These are phyloP conservation scores for Lithospermum erythrorhizon DNA, from an alignment of 257 asterid genomes.

Conservation along the genomic window DNA sequence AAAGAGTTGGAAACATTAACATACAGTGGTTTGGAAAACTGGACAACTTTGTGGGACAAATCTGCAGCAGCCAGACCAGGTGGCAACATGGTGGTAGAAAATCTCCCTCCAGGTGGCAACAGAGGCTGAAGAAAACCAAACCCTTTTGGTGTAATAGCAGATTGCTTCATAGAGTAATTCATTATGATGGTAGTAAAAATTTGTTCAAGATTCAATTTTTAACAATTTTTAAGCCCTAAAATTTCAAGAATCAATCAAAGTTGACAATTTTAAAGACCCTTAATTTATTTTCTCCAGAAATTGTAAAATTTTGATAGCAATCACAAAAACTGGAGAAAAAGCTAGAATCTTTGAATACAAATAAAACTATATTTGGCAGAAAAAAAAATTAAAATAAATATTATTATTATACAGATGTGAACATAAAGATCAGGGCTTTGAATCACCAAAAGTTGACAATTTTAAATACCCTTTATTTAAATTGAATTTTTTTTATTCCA, in stretches of 20 bases:
- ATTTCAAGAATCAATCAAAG: neutral
- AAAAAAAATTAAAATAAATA: too few species aligned
- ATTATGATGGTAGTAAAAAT: neutral
- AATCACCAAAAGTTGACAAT: neutral
- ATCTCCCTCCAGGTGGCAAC: neutral
- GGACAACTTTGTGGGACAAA: neutral
- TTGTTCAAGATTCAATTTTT: neutral
- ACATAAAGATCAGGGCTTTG: too few species aligned
- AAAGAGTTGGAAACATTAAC: neutral
- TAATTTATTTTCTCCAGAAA: neutral
- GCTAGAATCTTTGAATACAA: too few species aligned
- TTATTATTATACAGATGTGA: too few species aligned
- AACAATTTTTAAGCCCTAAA: too few species aligned
- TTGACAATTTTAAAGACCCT: neutral
- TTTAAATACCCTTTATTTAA: neutral
- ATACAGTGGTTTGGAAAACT: neutral
- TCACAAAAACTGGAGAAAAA: too few species aligned
- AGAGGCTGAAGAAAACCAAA: neutral
- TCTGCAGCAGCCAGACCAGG: neutral
- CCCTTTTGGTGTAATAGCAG: constrained; percentile 2
- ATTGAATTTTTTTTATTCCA: too few species aligned
- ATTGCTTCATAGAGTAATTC: neutral
- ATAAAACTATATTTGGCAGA: too few species aligned
- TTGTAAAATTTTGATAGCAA: too few species aligned
- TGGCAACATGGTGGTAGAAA: neutral